Conservation (phyloP, 108 stramenopile genomes). For the Fistulifera solaris region DNA sequence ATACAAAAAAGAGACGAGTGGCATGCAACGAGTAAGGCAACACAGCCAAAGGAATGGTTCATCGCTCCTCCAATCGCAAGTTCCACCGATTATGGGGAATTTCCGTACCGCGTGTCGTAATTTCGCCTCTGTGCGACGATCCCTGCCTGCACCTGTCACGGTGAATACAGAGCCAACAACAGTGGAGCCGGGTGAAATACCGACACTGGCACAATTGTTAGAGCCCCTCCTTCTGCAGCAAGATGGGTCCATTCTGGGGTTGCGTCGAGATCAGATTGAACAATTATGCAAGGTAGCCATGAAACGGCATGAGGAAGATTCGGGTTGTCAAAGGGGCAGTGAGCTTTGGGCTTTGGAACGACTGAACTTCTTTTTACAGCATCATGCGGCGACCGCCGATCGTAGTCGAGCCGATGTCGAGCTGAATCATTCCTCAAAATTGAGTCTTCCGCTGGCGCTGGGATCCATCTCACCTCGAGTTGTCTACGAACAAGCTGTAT, state of each 20-base stretch:
- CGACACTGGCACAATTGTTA: constrained; percentile 29
- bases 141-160: no score
- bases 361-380: constrained; percentile 29
- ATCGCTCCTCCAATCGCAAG: no score
- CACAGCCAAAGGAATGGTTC: no score
- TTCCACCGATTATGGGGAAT: constrained; percentile 61
- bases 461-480: constrained; percentile 44
- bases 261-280: background rate
- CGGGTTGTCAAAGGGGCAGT: background rate
- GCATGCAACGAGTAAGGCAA: no score
- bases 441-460: constrained; percentile 33
- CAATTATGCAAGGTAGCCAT: background rate
- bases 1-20: no score
- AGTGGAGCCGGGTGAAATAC: constrained; percentile 25
- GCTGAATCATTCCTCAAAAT: constrained; percentile 37
- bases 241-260: constrained; percentile 10
- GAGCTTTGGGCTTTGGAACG: constrained; percentile 29
- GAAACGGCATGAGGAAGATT: background rate
- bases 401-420: constrained; percentile 46
- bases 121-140: constrained; percentile 15
- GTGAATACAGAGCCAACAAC: no score
- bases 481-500: constrained; percentile 15
- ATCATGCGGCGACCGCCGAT: constrained; percentile 37
- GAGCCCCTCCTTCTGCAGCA: constrained; percentile 22
- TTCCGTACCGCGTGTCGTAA: constrained; percentile 36